These are phyloP conservation scores for Hamamelis virginiana DNA, from an alignment of 164 flowering plant genomes.

Conservation along the genomic window DNA sequence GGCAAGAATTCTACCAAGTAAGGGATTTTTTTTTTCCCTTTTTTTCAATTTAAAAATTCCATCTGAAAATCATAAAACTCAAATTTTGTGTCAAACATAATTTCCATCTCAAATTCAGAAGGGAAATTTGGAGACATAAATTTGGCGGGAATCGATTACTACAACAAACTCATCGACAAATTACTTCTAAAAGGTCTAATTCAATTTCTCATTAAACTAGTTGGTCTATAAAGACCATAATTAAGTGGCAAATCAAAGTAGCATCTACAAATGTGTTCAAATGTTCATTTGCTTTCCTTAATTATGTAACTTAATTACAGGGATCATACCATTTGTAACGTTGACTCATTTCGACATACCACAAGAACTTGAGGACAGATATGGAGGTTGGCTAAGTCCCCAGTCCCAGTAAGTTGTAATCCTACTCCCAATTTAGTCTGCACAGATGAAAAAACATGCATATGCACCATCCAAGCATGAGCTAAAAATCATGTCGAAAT, in stretches of 20 bases:
- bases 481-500: no score
- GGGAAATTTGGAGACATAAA: slow-evolving; percentile 61
- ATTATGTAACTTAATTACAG: slow-evolving; percentile 24
- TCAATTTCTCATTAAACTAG: no score
- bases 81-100: no score
- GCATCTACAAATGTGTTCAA: no score
- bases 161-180: slow-evolving; percentile 56
- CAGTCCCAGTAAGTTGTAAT: slow-evolving; percentile 34
- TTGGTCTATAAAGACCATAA: no score
- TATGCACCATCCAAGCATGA: no score
- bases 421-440: no score
- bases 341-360: slow-evolving; percentile 53
- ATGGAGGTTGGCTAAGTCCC: slow-evolving; percentile 55
- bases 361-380: slow-evolving; percentile 61
- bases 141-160: slow-evolving; percentile 39
- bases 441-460: no score
- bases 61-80: neutral
- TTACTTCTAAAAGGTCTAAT: slow-evolving; percentile 42
- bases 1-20: slow-evolving; percentile 67
- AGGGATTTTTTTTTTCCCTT: slow-evolving; percentile 12
- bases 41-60: neutral
- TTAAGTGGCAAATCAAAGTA: no score
- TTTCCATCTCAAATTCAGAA: slow-evolving; percentile 21
- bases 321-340: slow-evolving; percentile 62
- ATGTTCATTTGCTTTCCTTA: no score